Evolutionary conservation across 2,329 filamentous ascomycete species (phyloP).

Genomic region (Diaporthe capsici): DNA sequence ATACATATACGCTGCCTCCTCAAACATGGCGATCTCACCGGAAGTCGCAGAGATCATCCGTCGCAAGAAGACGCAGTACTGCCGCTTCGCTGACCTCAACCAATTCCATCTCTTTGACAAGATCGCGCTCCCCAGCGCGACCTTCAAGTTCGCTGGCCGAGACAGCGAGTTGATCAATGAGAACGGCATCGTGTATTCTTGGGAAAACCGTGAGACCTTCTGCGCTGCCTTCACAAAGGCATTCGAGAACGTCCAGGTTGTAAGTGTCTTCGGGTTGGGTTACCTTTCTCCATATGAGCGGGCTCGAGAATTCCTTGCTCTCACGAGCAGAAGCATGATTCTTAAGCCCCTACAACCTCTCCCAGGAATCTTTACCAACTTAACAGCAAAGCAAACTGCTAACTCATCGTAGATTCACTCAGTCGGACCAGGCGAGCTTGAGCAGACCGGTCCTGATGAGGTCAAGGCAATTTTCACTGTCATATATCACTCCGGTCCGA

Average conservation of each 20-base stretch:
- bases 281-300: too few species aligned
- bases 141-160: conserved; percentile 41
- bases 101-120: conserved; percentile 46
- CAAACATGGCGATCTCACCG: conserved; percentile 40
- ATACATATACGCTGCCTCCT: background rate
- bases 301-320: background rate
- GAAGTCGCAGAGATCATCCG: conserved; percentile 46
- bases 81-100: conserved; percentile 47
- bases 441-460: conserved; percentile 46
- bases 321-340: background rate
- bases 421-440: conserved; percentile 46
- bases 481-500: conserved; percentile 26
- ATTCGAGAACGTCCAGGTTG: conserved; percentile 44
- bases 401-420: conserved; percentile 42
- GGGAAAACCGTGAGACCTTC: conserved; percentile 37
- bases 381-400: background rate
- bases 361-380: background rate
- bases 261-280: background rate
- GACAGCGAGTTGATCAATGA: background rate
- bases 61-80: conserved; percentile 48
- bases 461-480: conserved; percentile 46
- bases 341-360: background rate
- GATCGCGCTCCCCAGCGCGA: conserved; percentile 45
- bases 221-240: conserved; percentile 44
- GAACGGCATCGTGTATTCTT: conserved; percentile 25